These are phyloP conservation scores for Barbatosphaeria neglecta DNA, from an alignment of 495 filamentous ascomycete species.

Conservation along the genomic window DNA sequence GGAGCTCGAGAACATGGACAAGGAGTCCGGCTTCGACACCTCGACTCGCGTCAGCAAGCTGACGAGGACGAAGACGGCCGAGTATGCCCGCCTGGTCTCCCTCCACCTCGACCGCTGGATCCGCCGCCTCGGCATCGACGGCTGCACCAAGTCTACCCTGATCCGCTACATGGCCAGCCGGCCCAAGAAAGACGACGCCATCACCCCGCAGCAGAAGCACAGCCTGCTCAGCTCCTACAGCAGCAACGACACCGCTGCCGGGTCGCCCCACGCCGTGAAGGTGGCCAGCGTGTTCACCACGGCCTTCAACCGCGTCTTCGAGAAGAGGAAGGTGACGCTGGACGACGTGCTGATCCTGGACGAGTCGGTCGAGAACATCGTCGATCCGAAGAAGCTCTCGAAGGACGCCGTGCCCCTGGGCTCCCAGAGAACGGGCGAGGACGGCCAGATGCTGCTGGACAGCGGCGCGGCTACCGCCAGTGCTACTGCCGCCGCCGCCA, in stretches of 20 bases:
- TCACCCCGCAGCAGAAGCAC: slow-evolving; percentile 33
- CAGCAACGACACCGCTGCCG: slow-evolving; percentile 12
- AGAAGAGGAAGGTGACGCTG: slow-evolving; percentile 19
- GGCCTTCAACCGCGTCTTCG: slow-evolving; percentile 33
- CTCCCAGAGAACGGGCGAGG: slow-evolving; percentile 2
- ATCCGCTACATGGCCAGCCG: slow-evolving; percentile 32
- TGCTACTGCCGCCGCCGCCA: too few relatives aligned
- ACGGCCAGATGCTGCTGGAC: neutral
- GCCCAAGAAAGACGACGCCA: slow-evolving; percentile 19
- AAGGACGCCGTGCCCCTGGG: slow-evolving; percentile 28
- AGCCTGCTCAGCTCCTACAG: slow-evolving; percentile 26
- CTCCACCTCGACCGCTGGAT: slow-evolving; percentile 36
- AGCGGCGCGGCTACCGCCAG: too few relatives aligned
- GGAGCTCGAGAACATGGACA: slow-evolving; percentile 37
- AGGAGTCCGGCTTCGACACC: slow-evolving; percentile 33
- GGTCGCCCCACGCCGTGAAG: slow-evolving; percentile 20
- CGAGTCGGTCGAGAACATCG: slow-evolving; percentile 28
- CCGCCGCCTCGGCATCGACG: slow-evolving; percentile 23
- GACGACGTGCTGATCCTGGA: slow-evolving; percentile 32
- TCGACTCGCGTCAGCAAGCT: slow-evolving; percentile 26
- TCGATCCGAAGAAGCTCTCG: slow-evolving; percentile 30
- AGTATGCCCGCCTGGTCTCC: slow-evolving; percentile 28
- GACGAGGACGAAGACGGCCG: slow-evolving; percentile 25
- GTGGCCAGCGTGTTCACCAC: slow-evolving; percentile 27
- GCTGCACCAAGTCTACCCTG: slow-evolving; percentile 29